phyloP scores from a whole-genome alignment of 768 basidiomycete species.

The Cystoderma amianthinum region DNA sequence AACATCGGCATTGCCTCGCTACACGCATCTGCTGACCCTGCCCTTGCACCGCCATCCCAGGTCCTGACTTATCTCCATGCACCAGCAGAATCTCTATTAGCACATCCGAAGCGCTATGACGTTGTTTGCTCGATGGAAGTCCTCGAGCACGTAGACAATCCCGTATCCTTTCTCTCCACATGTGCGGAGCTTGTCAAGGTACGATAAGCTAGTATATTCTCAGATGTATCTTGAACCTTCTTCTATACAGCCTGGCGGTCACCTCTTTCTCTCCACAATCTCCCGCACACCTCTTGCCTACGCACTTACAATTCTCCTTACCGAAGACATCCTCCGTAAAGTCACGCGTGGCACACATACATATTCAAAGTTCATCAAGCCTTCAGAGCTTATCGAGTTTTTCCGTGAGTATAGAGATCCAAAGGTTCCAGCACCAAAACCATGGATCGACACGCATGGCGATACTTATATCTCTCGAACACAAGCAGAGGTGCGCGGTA shows the following conservation, averaged over 20 bases:
- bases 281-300: constrained; percentile 60
- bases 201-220: constrained; percentile 12
- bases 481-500: constrained; percentile 75
- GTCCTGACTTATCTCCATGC: constrained; percentile 63
- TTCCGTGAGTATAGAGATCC: constrained; percentile 51
- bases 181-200: constrained; percentile 88
- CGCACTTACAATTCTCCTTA: constrained; percentile 49
- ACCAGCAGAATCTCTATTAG: constrained; percentile 68
- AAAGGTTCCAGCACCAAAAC: constrained; percentile 13
- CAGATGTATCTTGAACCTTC: background rate
- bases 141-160: constrained; percentile 94
- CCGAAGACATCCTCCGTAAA: constrained; percentile 74
- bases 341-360: constrained; percentile 90
- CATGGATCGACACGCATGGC: constrained; percentile 55
- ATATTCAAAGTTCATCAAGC: constrained; percentile 83
- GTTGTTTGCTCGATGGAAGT: constrained; percentile 98
- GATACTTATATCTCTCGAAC: constrained; percentile 46
- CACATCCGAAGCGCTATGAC: constrained; percentile 67
- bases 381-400: constrained; percentile 77
- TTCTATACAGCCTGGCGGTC: constrained; percentile 76
- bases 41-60: constrained; percentile 30
- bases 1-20: constrained; percentile 82
- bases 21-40: constrained; percentile 77
- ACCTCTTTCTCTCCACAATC: constrained; percentile 93
- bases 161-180: constrained; percentile 71